Evolutionary conservation across 73 alveolate genomes (phyloP).

Genomic region (Paramecium sonneborni): DNA sequence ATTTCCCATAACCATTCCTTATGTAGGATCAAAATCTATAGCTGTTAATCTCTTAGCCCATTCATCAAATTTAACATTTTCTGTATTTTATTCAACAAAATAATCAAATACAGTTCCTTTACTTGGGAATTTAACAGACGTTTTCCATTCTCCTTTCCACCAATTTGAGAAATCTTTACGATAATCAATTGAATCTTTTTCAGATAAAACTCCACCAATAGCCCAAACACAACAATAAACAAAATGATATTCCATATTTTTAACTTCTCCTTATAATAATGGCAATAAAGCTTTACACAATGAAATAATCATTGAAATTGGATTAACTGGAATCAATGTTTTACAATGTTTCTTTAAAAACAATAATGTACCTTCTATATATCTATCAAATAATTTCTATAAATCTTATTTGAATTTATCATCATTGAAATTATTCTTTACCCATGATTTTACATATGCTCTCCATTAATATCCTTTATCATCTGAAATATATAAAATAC

Average conservation of each 20-base stretch:
- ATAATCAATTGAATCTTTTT: slow-evolving; percentile 98
- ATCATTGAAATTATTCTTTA: slow-evolving; percentile 80
- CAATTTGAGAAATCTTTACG: slow-evolving; percentile 99
- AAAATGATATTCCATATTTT: slow-evolving; percentile 92
- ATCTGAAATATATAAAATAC: slow-evolving; percentile 97
- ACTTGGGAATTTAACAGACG: slow-evolving; percentile 97
- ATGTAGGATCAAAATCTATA: slow-evolving; percentile 76
- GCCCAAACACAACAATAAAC: slow-evolving; percentile 99
- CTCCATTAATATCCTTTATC: slow-evolving; percentile 93
- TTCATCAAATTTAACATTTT: slow-evolving; percentile 95
- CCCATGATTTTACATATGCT: slow-evolving; percentile 92
- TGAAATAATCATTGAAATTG: slow-evolving; percentile 91
- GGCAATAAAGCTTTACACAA: slow-evolving; percentile 94
- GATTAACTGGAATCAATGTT: slow-evolving; percentile 91
- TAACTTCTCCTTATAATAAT: slow-evolving; percentile 94
- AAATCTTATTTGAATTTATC: slow-evolving; percentile 76
- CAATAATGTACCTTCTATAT: slow-evolving; percentile 82
- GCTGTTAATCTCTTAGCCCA: slow-evolving; percentile 93
- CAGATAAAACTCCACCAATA: slow-evolving; percentile 97
- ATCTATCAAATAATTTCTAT: slow-evolving; percentile 82
- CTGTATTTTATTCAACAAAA: slow-evolving; percentile 90
- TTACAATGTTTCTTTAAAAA: slow-evolving; percentile 88
- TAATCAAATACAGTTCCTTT: slow-evolving; percentile 99
- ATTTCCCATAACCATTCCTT: slow-evolving; percentile 74
- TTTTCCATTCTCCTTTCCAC: slow-evolving; percentile 99